Base-by-base conservation (phyloP, 352 stramenopile species). In the Pythium rishiriense region DNA sequence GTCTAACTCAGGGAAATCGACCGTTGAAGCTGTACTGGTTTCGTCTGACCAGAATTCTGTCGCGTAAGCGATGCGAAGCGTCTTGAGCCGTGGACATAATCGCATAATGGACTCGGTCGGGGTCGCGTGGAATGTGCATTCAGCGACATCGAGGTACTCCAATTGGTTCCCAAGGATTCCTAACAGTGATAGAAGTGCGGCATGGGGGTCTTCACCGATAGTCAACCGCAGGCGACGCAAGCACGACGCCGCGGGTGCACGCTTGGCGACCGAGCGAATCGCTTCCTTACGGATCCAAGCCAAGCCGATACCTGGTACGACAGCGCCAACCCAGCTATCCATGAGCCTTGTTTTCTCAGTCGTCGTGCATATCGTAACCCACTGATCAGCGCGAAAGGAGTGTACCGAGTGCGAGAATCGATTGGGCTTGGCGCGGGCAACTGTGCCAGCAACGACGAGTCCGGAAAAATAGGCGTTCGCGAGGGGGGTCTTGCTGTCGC, bases 351-450 rank as follows among this genome's bases (percentile, higher is more conserved):
- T 57, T 10, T 8, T 29, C 5, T 17, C 29, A 4, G 49, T 31
- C 21, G 29, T 43, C 6, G 33, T 45, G 19, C 49, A 57, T 4
- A 57, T 41, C 19, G 28, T 45, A 19, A 43, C 49, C 33, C 28
- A 45, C 19, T 24, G 17, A 19, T 43, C 28, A 4, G 21, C 10
- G 22, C 3, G 11, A n/a, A 51, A 51, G 5, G 45, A 33, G 15
- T 51, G 21, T 10, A 51, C 45, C 24, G 45, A 51, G 45, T 51
- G 45, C n/a, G 45, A 51, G 45, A 51, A 26, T 4, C 45, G 45
- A 33, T 26, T 51, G 22, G 22, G 45, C 22, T 51, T 51, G 22
- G 45, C 45, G 24, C 45, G 45, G 3, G 22, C 45, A 12, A 51
- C 45, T 0, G 45, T 51, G 9, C 11, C 22, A 8, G 45, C 45